Conservation (phyloP, 345 rosid genomes). For the Syzygium jambos region DNA sequence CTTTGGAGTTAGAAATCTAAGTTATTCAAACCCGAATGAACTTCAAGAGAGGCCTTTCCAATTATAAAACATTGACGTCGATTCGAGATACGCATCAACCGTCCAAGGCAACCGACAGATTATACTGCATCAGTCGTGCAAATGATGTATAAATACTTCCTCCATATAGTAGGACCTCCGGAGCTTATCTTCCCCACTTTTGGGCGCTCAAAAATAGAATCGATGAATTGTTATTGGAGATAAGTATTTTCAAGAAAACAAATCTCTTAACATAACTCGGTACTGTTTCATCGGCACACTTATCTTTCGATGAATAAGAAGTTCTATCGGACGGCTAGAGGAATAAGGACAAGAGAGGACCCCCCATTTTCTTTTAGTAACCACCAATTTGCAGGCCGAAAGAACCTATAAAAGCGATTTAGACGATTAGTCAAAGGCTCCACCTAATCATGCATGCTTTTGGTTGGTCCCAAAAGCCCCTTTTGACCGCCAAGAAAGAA, state of each 20-base stretch:
- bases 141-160: not conserved
- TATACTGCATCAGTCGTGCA: not conserved
- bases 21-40: not conserved
- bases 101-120: not conserved
- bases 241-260: not conserved
- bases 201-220: fast-evolving
- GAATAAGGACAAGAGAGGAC: too few relatives aligned
- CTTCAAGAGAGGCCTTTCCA: not conserved
- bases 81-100: not conserved
- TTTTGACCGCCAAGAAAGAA: not conserved
- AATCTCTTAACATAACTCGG: not conserved
- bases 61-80: not conserved
- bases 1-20: not conserved
- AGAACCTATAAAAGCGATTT: not conserved
- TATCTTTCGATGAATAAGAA: too few relatives aligned
- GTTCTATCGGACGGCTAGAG: too few relatives aligned
- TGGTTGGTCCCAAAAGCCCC: not conserved
- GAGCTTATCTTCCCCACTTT: fast-evolving
- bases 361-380: too few relatives aligned
- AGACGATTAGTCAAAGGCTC: not conserved
- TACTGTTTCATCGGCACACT: not conserved
- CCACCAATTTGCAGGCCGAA: not conserved
- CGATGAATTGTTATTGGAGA: fast-evolving
- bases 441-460: too few relatives aligned
- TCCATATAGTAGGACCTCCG: fast-evolving